Conservation (phyloP, 306 rosid species). For the Myrica gale region DNA sequence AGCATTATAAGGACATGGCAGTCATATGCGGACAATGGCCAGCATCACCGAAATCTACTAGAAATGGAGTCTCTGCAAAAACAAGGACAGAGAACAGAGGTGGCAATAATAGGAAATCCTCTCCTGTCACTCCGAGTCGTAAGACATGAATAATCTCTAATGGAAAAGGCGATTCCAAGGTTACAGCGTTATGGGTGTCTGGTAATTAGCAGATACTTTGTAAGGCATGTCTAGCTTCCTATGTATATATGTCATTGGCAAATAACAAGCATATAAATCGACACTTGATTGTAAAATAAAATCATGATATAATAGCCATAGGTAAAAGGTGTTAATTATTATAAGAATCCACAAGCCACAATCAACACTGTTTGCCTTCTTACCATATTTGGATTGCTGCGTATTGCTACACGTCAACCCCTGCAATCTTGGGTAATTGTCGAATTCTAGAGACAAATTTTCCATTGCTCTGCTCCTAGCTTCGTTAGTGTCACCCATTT, state of each 20-base stretch:
- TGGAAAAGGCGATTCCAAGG: not conserved
- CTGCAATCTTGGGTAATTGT: too few relatives aligned
- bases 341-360: too few relatives aligned
- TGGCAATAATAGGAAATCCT: conserved; percentile 41
- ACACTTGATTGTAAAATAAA: not conserved
- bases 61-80: conserved; percentile 53
- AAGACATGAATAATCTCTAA: conserved; percentile 27
- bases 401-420: too few relatives aligned
- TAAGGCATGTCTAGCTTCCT: conserved; percentile 27
- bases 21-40: conserved; percentile 83
- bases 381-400: too few relatives aligned
- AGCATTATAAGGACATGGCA: conserved; percentile 86
- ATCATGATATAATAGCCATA: too few relatives aligned
- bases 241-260: conserved; percentile 30
- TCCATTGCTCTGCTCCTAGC: too few relatives aligned
- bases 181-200: not conserved
- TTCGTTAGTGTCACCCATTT: too few relatives aligned
- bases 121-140: conserved; percentile 34
- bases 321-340: too few relatives aligned
- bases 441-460: too few relatives aligned
- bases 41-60: conserved; percentile 49
- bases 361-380: too few relatives aligned
- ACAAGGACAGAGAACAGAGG: conserved; percentile 44
- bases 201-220: not conserved
- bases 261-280: conserved; percentile 23